Conservation (phyloP, 805 yeast species). For the Ogataea henricii region DNA sequence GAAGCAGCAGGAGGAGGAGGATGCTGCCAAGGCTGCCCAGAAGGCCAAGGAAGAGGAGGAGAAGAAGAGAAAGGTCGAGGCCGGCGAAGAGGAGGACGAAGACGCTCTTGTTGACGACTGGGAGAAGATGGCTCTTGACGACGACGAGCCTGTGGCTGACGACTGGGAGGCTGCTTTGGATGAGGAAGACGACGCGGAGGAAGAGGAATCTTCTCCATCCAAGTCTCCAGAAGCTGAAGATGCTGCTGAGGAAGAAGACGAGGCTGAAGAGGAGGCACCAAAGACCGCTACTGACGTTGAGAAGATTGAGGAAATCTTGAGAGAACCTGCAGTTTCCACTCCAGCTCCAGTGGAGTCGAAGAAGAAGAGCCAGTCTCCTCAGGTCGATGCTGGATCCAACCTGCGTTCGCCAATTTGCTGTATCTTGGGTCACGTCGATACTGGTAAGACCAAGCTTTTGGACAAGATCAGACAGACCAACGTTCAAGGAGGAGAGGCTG, state of each 20-base stretch:
- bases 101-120: slow-evolving; percentile 79
- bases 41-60: slow-evolving; percentile 23
- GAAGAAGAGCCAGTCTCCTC: slow-evolving; percentile 18
- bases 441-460: slow-evolving; percentile 96
- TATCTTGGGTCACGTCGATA: slow-evolving; percentile 99
- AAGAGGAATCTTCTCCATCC: slow-evolving; percentile 34
- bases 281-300: too few species aligned
- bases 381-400: slow-evolving; percentile 39
- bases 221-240: slow-evolving; percentile 23
- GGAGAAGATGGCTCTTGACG: slow-evolving; percentile 71
- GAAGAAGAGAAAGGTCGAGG: slow-evolving; percentile 46
- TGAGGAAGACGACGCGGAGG: slow-evolving; percentile 41
- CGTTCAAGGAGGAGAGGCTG: slow-evolving; percentile 99
- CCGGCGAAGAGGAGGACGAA: slow-evolving; percentile 44
- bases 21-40: slow-evolving; percentile 32
- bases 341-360: background rate
- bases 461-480: slow-evolving; percentile 98
- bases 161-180: slow-evolving; percentile 49
- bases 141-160: slow-evolving; percentile 47
- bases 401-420: slow-evolving; percentile 98
- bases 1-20: slow-evolving; percentile 36
- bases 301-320: slow-evolving; percentile 31
- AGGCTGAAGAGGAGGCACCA: slow-evolving; percentile 35
- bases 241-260: slow-evolving; percentile 31
- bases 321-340: slow-evolving; percentile 17